phyloP scores from a whole-genome alignment of 1,139 yeast species.

The Pichia sp. region DNA sequence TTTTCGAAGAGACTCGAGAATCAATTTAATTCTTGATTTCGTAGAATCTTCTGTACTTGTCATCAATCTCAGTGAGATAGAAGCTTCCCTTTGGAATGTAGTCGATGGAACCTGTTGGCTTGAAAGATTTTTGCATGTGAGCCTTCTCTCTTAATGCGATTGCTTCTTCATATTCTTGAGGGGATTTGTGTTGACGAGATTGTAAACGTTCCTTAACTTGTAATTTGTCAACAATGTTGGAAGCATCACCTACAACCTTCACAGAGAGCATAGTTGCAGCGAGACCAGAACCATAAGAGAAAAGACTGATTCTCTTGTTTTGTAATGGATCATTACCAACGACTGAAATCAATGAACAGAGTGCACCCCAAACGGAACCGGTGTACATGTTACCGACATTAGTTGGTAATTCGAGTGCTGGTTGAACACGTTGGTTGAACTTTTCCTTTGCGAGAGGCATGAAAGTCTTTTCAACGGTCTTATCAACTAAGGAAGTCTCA shows the following conservation, averaged over 20 bases:
- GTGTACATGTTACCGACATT: conserved; percentile 99
- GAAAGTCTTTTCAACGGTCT: conserved; percentile 76
- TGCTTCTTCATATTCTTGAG: conserved; percentile 75
- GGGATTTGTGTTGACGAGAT: conserved; percentile 61
- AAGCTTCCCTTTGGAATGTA: conserved; percentile 68
- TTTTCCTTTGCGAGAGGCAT: conserved; percentile 70
- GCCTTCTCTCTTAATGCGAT: conserved; percentile 83
- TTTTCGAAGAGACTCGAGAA: too few species aligned
- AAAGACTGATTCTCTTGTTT: conserved; percentile 81
- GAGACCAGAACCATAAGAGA: conserved; percentile 97
- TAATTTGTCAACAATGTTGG: conserved; percentile 56
- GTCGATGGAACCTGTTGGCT: conserved; percentile 75
- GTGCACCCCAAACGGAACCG: conserved; percentile 85
- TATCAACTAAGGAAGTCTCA: conserved; percentile 75
- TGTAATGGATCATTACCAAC: conserved; percentile 70
- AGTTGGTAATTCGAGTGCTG: conserved; percentile 83
- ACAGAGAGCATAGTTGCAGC: conserved; percentile 87
- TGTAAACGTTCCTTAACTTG: conserved; percentile 64
- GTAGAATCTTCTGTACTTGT: conserved; percentile 80
- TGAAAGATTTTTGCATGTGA: conserved; percentile 70
- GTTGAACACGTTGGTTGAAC: conserved; percentile 64
- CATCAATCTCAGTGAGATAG: conserved; percentile 80
- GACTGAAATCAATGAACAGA: conserved; percentile 71
- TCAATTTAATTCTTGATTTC: conserved; percentile 30
- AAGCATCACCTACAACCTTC: conserved; percentile 74